These are phyloP conservation scores for Tremellales sp. DNA, from an alignment of 1,284 basidiomycete species.

Conservation along the genomic window DNA sequence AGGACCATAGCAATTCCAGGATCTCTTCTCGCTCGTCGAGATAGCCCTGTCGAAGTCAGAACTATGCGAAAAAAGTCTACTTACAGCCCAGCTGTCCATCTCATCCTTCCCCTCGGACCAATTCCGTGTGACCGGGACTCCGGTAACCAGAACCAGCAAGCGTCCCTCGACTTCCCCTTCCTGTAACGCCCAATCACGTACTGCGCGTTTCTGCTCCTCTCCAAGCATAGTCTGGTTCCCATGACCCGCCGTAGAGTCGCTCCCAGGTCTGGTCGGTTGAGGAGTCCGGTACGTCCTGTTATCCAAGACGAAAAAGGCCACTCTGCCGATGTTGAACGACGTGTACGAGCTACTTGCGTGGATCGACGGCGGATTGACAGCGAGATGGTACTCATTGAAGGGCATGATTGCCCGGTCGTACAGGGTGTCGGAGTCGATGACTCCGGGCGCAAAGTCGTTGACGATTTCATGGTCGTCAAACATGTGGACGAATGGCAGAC, in stretches of 20 bases:
- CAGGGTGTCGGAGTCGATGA: neutral
- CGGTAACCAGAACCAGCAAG: conserved; percentile 10
- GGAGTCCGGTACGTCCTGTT: conserved; percentile 8
- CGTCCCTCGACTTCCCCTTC: conserved; percentile 3
- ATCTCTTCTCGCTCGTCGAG: conserved; percentile 13
- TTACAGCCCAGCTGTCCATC: conserved; percentile 13
- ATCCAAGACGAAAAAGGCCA: conserved; percentile 11
- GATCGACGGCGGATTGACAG: conserved; percentile 7
- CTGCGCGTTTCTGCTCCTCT: neutral
- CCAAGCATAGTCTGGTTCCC: conserved; percentile 10
- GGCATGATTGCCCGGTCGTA: conserved; percentile 9
- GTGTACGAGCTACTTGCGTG: conserved; percentile 4
- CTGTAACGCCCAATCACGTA: conserved; percentile 5
- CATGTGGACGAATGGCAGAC: conserved; percentile 12
- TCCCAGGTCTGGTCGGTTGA: conserved; percentile 2
- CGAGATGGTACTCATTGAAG: conserved; percentile 7
- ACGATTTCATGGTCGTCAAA: conserved; percentile 15
- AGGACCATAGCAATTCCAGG: conserved; percentile 5
- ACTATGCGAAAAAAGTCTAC: neutral
- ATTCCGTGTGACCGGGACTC: conserved; percentile 11
- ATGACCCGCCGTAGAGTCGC: conserved; percentile 10
- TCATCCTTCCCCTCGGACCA: conserved; percentile 13
- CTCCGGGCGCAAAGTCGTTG: conserved; percentile 11
- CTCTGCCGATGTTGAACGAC: conserved; percentile 6
- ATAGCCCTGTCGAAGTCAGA: conserved; percentile 8